Evolutionary conservation across 1,284 basidiomycete genomes (phyloP), one percentile per base, ranked within the genome.

Genomic region (Uromyces viciae-fabae): DNA sequence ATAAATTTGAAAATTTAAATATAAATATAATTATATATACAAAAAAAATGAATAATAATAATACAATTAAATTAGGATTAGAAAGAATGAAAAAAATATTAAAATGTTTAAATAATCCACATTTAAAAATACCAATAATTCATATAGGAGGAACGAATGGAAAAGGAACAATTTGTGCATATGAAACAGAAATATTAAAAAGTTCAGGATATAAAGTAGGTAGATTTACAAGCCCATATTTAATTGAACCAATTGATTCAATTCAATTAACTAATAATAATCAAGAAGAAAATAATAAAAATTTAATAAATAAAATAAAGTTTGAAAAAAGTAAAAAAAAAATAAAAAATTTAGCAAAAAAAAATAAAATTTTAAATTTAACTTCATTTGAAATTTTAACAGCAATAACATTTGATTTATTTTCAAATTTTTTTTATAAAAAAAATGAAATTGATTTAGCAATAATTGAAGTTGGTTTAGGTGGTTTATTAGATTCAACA

Each of bases 141-240:
- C 97, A 99, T 85, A 90, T 99, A 74, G 92, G 94, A 3, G 96
- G 97, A 0, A 99, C 97, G 0, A 99, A 99, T 86, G 96, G 96
- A 40, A 99, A 99, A 86, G 97, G 97, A 38, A 95, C 92, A 82
- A 93, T 95, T 14, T 92, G 94, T 9, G 91, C 92, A 1, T 88
- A 95, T 74, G 87, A 98, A 17, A 90, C 94, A 3, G 92, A 92
- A 25, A 91, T 94, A 82, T 87, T 98, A 19, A 85, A 85, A 0
- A 85, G 88, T 14, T 89, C 91, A 0, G 88, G 88, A 0, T 84
- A 92, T 72, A 88, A 88, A 19, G 90, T 93, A 2, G 96, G 93
- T 3, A 89, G 93, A 42, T 99, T 94, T 89, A 98, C 96, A 86
- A 93, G 91, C 83, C 97, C 97, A 0, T 95, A 98, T 85, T 91